Conservation (phyloP, 345 rosid genomes). For the Arabis alpina region DNA sequence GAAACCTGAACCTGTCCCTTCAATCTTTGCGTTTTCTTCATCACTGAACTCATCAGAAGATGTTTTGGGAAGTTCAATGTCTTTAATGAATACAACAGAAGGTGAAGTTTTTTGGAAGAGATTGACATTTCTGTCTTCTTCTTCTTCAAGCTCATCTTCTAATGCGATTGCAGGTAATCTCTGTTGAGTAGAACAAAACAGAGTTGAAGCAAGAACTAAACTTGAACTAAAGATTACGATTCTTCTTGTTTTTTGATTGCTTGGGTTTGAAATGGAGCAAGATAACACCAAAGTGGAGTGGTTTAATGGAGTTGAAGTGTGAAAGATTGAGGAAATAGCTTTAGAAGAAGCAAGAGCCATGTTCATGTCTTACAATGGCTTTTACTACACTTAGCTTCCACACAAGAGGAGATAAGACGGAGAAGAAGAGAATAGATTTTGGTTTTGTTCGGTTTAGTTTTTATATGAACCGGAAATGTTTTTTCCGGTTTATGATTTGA, state of each 20-base stretch:
- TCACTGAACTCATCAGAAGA: conserved; percentile 36
- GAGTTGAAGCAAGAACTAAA: conserved; percentile 37
- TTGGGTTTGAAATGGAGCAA: conserved; percentile 38
- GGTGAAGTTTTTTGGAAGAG: conserved; percentile 86
- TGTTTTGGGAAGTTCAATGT: conserved; percentile 60
- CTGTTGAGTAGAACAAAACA: conserved; percentile 36
- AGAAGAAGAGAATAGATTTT: background rate
- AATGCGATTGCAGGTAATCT: conserved; percentile 52
- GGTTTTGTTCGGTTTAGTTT: background rate
- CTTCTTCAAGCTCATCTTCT: conserved; percentile 62
- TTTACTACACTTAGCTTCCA: conserved; percentile 16
- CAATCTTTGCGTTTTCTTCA: conserved; percentile 59
- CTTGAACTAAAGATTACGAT: conserved; percentile 54
- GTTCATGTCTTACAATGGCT: background rate
- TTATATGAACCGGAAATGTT: background rate
- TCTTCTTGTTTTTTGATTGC: conserved; percentile 48
- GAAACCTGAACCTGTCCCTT: conserved; percentile 95
- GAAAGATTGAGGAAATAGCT: conserved; percentile 15
- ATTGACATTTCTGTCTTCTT: conserved; percentile 69
- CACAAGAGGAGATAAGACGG: conserved; percentile 31
- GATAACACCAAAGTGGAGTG: conserved; percentile 26
- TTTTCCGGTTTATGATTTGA: no score
- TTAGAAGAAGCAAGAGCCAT: conserved; percentile 29
- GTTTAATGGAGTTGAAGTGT: conserved; percentile 7
- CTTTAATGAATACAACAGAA: conserved; percentile 77